These are phyloP conservation scores for Trichophaea hybrida DNA, from an alignment of 2,329 filamentous ascomycete species.

Conservation along the genomic window DNA sequence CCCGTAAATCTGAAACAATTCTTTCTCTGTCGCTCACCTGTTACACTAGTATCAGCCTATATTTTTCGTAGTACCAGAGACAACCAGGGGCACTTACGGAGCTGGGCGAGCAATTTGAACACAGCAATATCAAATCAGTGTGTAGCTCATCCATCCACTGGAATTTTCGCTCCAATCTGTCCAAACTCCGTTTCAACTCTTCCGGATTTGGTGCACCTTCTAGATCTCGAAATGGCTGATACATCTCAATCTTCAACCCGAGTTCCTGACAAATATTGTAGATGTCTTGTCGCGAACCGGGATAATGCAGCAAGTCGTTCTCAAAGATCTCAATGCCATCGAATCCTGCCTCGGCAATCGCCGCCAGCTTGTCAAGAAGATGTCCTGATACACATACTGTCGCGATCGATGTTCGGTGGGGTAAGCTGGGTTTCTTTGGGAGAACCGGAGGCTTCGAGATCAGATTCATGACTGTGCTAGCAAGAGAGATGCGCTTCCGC, in stretches of 20 bases:
- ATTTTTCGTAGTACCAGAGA: neutral
- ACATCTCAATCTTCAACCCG: conserved; percentile 22
- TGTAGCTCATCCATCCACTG: conserved; percentile 22
- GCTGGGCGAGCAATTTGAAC: conserved; percentile 22
- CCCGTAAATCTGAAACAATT: conserved; percentile 22
- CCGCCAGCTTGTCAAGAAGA: conserved; percentile 19
- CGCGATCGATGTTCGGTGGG: conserved; percentile 21
- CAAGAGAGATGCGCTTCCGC: neutral
- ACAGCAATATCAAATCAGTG: conserved; percentile 21
- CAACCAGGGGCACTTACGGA: conserved; percentile 14
- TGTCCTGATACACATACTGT: conserved; percentile 21
- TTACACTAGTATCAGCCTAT: neutral
- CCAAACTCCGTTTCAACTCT: conserved; percentile 21
- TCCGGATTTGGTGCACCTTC: conserved; percentile 20
- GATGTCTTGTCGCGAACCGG: conserved; percentile 18
- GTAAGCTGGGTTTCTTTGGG: conserved; percentile 11
- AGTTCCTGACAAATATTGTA: conserved; percentile 19
- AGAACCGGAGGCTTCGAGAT: conserved; percentile 12
- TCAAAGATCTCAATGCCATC: conserved; percentile 23
- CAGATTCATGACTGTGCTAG: conserved; percentile 8
- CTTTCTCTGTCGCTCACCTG: conserved; percentile 21
- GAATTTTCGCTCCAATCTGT: conserved; percentile 22
- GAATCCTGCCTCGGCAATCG: conserved; percentile 22
- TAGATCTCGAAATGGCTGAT: conserved; percentile 23
- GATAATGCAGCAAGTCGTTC: conserved; percentile 21